These are phyloP conservation scores for Cutaneotrichosporon dermatis DNA, from an alignment of 1,284 basidiomycete genomes.

Conservation along the genomic window DNA sequence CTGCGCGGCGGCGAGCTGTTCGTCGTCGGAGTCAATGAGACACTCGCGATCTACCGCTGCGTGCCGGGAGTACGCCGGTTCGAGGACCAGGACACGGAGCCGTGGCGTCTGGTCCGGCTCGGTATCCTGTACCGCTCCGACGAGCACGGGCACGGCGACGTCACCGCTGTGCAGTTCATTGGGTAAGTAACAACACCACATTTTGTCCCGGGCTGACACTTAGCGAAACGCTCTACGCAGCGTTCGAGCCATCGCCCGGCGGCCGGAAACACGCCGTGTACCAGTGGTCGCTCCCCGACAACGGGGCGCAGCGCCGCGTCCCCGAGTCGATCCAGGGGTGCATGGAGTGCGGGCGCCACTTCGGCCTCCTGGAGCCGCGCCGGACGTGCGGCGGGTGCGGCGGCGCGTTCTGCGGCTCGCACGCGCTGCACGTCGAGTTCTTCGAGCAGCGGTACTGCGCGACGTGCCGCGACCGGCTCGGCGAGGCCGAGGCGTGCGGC, in stretches of 20 bases:
- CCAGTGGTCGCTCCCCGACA: conserved; percentile 48
- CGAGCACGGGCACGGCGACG: conserved; percentile 22
- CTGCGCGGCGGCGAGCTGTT: conserved; percentile 38
- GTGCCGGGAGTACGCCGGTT: conserved; percentile 32
- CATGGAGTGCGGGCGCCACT: conserved; percentile 41
- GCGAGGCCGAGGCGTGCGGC: conserved; percentile 30
- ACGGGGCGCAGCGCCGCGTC: conserved; percentile 37
- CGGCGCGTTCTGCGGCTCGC: conserved; percentile 45
- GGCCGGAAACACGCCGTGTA: conserved; percentile 33
- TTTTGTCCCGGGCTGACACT: not conserved
- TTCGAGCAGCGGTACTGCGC: conserved; percentile 44
- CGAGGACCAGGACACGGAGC: conserved; percentile 30
- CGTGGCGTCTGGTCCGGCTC: conserved; percentile 43
- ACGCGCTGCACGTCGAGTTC: conserved; percentile 42
- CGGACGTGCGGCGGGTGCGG: conserved; percentile 48
- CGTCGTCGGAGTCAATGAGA: conserved; percentile 37
- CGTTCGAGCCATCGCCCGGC: conserved; percentile 24
- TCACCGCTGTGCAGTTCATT: conserved; percentile 40
- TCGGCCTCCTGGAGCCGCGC: conserved; percentile 47
- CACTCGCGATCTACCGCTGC: conserved; percentile 35
- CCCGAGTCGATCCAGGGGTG: conserved; percentile 35
- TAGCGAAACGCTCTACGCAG: conserved; percentile 47
- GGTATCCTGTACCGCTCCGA: conserved; percentile 35
- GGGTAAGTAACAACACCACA: conserved; percentile 28
- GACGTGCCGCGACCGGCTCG: conserved; percentile 35